Percentiles rank a stretch among this genome's conserved stretches.
Conservation (phyloP, 371 early-diverging fungal genomes). For the Rhizopus delemar region DNA sequence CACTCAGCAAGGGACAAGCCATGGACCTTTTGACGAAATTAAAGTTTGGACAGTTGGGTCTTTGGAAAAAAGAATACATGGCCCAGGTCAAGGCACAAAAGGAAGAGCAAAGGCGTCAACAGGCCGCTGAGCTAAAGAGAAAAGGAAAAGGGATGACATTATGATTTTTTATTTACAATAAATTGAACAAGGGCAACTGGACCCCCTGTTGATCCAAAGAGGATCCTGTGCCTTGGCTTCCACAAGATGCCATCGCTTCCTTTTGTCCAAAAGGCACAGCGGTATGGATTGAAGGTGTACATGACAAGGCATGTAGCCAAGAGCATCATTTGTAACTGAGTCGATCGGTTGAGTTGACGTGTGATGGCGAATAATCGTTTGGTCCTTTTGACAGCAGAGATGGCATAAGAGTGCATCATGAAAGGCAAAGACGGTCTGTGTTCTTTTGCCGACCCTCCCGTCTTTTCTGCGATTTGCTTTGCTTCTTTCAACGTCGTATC, state of each 20-base stretch:
- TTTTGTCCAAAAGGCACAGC: slow-evolving; percentile 1
- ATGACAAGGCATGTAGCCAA: slow-evolving; percentile 5
- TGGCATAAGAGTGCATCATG: too few species aligned
- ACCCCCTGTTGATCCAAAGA: slow-evolving; percentile 6
- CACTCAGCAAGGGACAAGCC: slow-evolving; percentile 60
- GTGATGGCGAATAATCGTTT: slow-evolving; percentile 16
- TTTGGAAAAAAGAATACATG: slow-evolving; percentile 25
- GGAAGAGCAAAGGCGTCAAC: background rate
- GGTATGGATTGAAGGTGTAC: background rate
- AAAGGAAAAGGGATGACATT: background rate
- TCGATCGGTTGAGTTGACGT: slow-evolving; percentile 12
- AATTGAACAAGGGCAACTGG: slow-evolving; percentile 2
- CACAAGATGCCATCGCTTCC: slow-evolving; percentile 8
- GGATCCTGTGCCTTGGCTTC: slow-evolving; percentile 5
- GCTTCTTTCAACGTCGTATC: too few species aligned
- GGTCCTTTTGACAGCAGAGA: too few species aligned
- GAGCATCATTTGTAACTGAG: slow-evolving; percentile 17
- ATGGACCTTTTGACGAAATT: slow-evolving; percentile 57
- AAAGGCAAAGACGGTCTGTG: too few species aligned
- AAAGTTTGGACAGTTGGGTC: slow-evolving; percentile 43
- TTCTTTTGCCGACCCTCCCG: too few species aligned
- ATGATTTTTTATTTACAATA: background rate
- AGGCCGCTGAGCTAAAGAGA: background rate
- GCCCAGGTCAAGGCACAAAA: background rate
- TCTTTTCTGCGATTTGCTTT: too few species aligned